These are phyloP conservation scores for Nectriaceae sp. DNA, from an alignment of 2,329 filamentous ascomycete genomes.

Conservation along the genomic window DNA sequence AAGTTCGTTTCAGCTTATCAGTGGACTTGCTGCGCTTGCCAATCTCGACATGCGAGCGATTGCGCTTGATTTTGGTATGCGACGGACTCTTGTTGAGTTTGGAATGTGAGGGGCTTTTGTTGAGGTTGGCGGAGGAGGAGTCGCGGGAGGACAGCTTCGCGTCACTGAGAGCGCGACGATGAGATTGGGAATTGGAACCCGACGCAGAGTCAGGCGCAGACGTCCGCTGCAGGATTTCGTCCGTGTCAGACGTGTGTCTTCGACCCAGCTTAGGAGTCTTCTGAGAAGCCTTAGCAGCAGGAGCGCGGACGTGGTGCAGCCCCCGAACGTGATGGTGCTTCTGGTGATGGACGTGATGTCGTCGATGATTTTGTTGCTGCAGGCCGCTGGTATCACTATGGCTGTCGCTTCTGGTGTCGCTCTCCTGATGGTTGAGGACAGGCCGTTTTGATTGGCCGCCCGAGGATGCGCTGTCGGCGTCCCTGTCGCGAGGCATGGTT, in stretches of 20 bases:
- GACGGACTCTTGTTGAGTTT: constrained; percentile 55
- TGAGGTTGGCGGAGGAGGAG: constrained; percentile 45
- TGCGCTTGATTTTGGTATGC: constrained; percentile 58
- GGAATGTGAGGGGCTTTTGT: constrained; percentile 51
- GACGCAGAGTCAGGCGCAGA: background rate
- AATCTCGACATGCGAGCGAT: constrained; percentile 60
- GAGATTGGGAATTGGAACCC: constrained; percentile 25
- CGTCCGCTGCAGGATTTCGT: background rate
- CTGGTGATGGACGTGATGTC: constrained; percentile 33
- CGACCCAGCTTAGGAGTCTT: constrained; percentile 50
- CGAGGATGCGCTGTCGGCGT: constrained; percentile 49
- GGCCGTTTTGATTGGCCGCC: constrained; percentile 59
- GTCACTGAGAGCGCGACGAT: constrained; percentile 54
- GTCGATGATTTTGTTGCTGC: constrained; percentile 31
- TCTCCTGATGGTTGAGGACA: constrained; percentile 38
- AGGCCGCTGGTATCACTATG: constrained; percentile 22
- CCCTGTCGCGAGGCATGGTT: constrained; percentile 47
- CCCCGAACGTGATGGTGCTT: constrained; percentile 38
- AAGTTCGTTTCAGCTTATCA: constrained; percentile 54
- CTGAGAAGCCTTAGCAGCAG: constrained; percentile 51
- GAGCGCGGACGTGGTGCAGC: constrained; percentile 53
- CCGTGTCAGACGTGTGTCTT: constrained; percentile 35
- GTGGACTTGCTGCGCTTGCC: constrained; percentile 52
- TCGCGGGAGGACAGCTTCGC: constrained; percentile 48
- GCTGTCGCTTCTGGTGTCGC: constrained; percentile 34